These are phyloP conservation scores for Gaultheria prostrata DNA, from an alignment of 148 eudicot genomes.

Conservation along the genomic window DNA sequence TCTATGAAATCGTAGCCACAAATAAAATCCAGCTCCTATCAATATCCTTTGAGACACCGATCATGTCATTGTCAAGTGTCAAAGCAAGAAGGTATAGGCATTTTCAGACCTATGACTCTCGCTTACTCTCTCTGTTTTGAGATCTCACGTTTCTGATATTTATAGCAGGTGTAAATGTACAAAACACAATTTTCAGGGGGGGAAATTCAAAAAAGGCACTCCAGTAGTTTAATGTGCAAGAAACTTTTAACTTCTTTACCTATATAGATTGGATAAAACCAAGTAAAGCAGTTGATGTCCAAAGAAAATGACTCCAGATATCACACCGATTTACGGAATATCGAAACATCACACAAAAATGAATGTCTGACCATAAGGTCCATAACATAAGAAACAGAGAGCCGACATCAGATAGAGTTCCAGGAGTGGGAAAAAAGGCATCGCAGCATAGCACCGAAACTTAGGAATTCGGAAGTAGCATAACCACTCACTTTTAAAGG, in stretches of 20 bases:
- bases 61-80: neutral
- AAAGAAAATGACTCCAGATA: neutral
- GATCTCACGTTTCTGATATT: neutral
- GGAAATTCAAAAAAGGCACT: neutral
- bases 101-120: neutral
- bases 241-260: conserved; percentile 12
- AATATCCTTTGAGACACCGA: neutral
- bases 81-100: neutral
- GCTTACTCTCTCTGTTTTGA: neutral
- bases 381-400: conserved; percentile 8
- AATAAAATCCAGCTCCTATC: neutral
- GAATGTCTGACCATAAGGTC: neutral
- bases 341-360: neutral
- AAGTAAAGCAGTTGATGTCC: neutral
- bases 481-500: conserved; percentile 22
- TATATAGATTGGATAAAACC: neutral
- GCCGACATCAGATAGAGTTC: neutral
- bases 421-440: neutral
- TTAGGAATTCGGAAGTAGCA: neutral
- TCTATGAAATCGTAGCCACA: neutral
- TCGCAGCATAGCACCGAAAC: neutral
- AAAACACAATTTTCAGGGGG: neutral
- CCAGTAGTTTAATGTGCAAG: neutral
- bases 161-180: neutral
- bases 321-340: neutral